Percentiles rank a stretch among this genome's conserved stretches.
Conservation (phyloP, 106 monocot genomes). For the Dioscorea alata region DNA sequence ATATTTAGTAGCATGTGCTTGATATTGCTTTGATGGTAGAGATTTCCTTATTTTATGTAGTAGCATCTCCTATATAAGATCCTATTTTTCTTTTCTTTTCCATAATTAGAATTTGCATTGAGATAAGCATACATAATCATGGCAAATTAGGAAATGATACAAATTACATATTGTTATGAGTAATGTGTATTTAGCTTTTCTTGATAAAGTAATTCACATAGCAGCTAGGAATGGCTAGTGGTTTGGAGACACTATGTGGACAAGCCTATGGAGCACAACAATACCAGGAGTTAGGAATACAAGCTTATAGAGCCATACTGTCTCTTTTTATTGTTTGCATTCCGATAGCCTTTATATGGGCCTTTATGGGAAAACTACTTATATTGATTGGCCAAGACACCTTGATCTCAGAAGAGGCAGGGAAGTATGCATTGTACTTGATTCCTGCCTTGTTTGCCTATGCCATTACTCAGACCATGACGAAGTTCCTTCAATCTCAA, state of each 20-base stretch:
- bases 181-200: too few species aligned
- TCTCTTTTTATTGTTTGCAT: conserved; percentile 41
- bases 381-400: conserved; percentile 53
- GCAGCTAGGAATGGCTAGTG: conserved; percentile 73
- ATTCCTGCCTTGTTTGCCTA: conserved; percentile 57
- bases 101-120: too few species aligned
- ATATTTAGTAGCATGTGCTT: too few species aligned
- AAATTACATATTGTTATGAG: too few species aligned
- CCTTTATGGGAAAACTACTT: conserved; percentile 45
- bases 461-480: conserved; percentile 40
- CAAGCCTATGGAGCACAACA: conserved; percentile 66
- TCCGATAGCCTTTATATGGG: conserved; percentile 52
- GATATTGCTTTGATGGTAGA: too few species aligned
- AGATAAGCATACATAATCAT: too few species aligned
- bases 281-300: conserved; percentile 45
- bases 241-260: conserved; percentile 67
- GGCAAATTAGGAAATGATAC: too few species aligned
- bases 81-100: too few species aligned
- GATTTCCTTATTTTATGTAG: too few species aligned
- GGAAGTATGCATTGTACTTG: conserved; percentile 46
- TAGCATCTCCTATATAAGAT: too few species aligned
- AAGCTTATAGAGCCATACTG: conserved; percentile 54
- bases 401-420: conserved; percentile 42
- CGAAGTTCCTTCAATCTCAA: conserved; percentile 59
- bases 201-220: neutral